A percentile compares a stretch with the other conserved stretches of the same genome.
phyloP scores from a whole-genome alignment of 768 basidiomycete species.

The Bullera alba region DNA sequence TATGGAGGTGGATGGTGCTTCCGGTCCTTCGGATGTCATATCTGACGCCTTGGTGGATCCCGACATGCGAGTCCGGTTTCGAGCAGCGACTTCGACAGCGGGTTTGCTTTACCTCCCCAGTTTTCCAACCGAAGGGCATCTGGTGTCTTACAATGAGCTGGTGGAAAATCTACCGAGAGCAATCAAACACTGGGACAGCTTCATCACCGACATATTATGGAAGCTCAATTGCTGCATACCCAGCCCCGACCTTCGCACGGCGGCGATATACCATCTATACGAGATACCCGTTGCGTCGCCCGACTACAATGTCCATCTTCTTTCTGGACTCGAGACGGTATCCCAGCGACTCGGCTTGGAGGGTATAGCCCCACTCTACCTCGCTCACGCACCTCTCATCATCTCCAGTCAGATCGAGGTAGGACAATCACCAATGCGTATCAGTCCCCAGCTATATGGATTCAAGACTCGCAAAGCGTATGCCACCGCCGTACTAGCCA shows the following conservation, averaged over 20 bases:
- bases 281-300: conserved; percentile 55
- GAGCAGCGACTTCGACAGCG: conserved; percentile 58
- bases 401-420: conserved; percentile 51
- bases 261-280: conserved; percentile 80
- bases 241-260: conserved; percentile 67
- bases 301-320: conserved; percentile 44
- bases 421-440: conserved; percentile 47
- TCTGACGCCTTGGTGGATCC: conserved; percentile 56
- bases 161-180: conserved; percentile 18
- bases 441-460: conserved; percentile 70
- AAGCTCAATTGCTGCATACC: conserved; percentile 79
- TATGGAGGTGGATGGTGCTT: conserved; percentile 18
- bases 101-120: conserved; percentile 58
- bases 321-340: conserved; percentile 53
- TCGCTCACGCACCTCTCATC: conserved; percentile 69
- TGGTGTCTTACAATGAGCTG: conserved; percentile 48
- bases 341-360: conserved; percentile 62
- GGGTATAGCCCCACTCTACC: conserved; percentile 60
- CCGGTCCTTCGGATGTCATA: conserved; percentile 49
- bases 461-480: conserved; percentile 62
- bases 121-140: conserved; percentile 65
- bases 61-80: conserved; percentile 79
- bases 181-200: conserved; percentile 56
- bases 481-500: conserved; percentile 60
- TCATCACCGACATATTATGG: conserved; percentile 70